Evolutionary conservation across 495 filamentous ascomycete genomes (phyloP).

Genomic region (Trichoderma reesei): DNA sequence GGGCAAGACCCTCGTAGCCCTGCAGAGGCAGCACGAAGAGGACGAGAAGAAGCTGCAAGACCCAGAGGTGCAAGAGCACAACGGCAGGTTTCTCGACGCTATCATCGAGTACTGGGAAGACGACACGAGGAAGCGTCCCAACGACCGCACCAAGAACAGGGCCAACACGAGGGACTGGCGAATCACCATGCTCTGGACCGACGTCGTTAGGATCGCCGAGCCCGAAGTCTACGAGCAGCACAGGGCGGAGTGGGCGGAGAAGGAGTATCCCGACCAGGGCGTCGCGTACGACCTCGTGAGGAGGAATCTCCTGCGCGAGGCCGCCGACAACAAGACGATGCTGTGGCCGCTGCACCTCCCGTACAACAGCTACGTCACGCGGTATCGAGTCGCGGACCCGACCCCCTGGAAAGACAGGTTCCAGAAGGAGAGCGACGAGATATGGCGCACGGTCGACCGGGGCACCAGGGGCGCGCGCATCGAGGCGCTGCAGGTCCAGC

Average conservation of each 20-base stretch:
- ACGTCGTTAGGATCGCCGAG: constrained; percentile 1
- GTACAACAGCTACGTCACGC: not conserved
- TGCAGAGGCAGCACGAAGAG: not conserved
- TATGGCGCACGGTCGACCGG: not conserved
- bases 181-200: not conserved
- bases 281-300: not conserved
- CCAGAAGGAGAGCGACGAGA: not conserved
- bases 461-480: not conserved
- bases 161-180: not conserved
- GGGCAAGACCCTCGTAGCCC: not conserved
- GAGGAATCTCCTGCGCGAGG: not conserved
- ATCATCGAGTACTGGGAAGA: not conserved
- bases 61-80: not conserved
- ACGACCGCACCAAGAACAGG: not conserved
- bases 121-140: not conserved
- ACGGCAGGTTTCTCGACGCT: not conserved
- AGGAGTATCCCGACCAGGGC: not conserved
- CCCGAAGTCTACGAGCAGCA: not conserved
- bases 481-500: not conserved
- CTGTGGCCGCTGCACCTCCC: not conserved
- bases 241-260: not conserved
- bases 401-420: not conserved
- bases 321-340: constrained; percentile 5
- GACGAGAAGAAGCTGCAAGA: not conserved
- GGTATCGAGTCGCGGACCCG: not conserved